A percentile compares a stretch with the other conserved stretches of the same genome.
These are phyloP conservation scores for Pelargonium myrrhifolium DNA, from an alignment of 441 rosid species.

Conservation along the genomic window DNA sequence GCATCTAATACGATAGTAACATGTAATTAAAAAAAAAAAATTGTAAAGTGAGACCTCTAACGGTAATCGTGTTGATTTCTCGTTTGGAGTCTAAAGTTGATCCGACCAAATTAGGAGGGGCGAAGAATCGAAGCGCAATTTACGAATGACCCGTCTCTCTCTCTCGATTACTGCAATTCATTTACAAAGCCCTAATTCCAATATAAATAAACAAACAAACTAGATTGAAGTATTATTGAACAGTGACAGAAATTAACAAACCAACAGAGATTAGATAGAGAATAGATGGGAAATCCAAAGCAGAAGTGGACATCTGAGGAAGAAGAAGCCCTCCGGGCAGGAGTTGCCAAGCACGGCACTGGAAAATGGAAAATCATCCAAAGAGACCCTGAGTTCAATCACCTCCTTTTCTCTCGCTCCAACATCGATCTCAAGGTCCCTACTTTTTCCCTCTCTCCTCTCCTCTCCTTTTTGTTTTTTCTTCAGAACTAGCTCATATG, in stretches of 20 bases:
- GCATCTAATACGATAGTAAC: too few relatives aligned
- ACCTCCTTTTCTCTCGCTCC: conserved; percentile 58
- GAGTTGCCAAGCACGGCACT: conserved; percentile 66
- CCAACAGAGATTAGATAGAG: not conserved
- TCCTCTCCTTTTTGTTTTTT: not conserved
- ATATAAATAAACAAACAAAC: too few relatives aligned
- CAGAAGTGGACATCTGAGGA: conserved; percentile 76
- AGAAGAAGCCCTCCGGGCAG: conserved; percentile 79
- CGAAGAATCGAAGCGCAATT: too few relatives aligned
- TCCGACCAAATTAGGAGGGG: too few relatives aligned
- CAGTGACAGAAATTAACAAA: not conserved
- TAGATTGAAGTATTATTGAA: not conserved
- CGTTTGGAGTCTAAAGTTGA: too few relatives aligned
- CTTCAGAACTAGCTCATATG: not conserved
- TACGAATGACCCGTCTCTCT: too few relatives aligned
- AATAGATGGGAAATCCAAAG: conserved; percentile 71
- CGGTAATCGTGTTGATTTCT: too few relatives aligned
- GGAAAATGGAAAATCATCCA: conserved; percentile 91
- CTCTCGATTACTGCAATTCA: too few relatives aligned
- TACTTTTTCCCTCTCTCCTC: not conserved
- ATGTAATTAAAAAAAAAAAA: too few relatives aligned
- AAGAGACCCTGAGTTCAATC: conserved; percentile 67
- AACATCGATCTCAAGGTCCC: conserved; percentile 84
- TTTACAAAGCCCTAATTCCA: too few relatives aligned
- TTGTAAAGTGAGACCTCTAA: too few relatives aligned